Base-by-base conservation (phyloP, 2,329 filamentous ascomycete genomes). In the Aotearoamyces nothofagi region DNA sequence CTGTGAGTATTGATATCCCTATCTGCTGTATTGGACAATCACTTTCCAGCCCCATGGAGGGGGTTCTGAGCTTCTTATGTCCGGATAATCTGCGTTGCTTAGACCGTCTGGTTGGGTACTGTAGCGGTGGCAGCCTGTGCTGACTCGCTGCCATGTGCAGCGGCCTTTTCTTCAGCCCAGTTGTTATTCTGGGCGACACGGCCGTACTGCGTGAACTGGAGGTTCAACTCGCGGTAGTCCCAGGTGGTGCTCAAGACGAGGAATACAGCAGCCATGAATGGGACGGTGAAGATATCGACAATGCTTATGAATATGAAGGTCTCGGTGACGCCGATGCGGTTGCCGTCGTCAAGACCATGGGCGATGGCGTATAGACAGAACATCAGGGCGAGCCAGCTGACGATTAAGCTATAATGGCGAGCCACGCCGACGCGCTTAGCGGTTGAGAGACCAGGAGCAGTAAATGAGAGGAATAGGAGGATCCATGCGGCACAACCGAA, bases 401-500 rank as follows among this genome's bases (percentile, higher is more conserved):
- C 67, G 36, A 69, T 68, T 11, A 55, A 51, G 30, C 64, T 39
- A 54, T 68, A 78, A 0, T 56, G 57, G n/a, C 52, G 55, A 24
- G 56, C 54, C 15, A 75, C 56, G 5, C 69, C 69, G 8, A 75
- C 53, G 3, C 51, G 53, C 19, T 52, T 57, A 12, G 74, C 67
- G 39, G 76, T 62, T 50, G 31, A 56, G 50, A 2, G 63, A 13
- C 78, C 80, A 44, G 80, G 68, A 43, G 75, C 53, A 10, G 60
- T 74, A 15, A 82, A 59, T 47, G 83, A 75, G 58, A 78, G 83
- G 42, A 81, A 57, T 35, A 81, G 59, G 23, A 73, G 67, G 33
- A 86, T 54, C 53, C 78, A 86, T 26, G 72, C 67, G 38, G 81
- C 55, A 51, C 71, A 79, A 16, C 69, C 66, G 50, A 84, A 74